A percentile compares a stretch with the other conserved stretches of the same genome.
Conservation (phyloP, 1,284 basidiomycete species). For the Phlebopus sp. region DNA sequence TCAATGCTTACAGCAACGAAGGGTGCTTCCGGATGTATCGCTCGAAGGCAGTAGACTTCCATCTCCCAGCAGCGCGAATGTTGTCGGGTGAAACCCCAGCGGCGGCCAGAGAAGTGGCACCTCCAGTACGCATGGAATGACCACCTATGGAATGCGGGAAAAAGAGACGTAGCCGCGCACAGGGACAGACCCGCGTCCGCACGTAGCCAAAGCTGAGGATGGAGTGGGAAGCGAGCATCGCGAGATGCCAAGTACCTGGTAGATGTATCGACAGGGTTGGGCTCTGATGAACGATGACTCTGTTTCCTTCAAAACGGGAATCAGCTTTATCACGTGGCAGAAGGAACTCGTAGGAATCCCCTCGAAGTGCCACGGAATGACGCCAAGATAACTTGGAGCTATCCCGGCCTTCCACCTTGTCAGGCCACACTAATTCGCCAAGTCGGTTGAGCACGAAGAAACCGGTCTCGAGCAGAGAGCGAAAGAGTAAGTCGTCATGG, state of each 20-base stretch:
- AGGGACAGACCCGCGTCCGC: neutral
- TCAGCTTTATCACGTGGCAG: neutral
- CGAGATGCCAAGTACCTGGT: neutral
- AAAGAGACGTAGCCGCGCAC: neutral
- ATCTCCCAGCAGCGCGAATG: neutral
- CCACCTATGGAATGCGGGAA: neutral
- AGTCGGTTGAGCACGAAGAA: neutral
- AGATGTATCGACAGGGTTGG: neutral
- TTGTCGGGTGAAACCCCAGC: neutral
- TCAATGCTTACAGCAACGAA: too few relatives aligned
- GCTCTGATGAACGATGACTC: neutral
- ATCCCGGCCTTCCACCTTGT: neutral
- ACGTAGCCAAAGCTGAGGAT: conserved; percentile 2
- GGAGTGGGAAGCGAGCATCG: neutral
- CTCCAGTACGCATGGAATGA: neutral
- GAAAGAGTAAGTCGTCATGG: neutral
- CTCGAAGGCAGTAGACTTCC: neutral
- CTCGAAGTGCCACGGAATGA: neutral
- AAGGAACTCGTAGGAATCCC: neutral
- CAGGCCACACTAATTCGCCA: neutral
- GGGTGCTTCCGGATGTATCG: neutral
- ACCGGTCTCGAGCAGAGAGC: neutral
- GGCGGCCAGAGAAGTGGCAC: neutral
- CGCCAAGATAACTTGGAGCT: conserved; percentile 9
- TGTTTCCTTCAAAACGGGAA: neutral